A percentile compares a stretch with the other conserved stretches of the same genome.
Conservation (phyloP, 192 early-diverging fungal genomes). For the Backusella parvicylindrica region DNA sequence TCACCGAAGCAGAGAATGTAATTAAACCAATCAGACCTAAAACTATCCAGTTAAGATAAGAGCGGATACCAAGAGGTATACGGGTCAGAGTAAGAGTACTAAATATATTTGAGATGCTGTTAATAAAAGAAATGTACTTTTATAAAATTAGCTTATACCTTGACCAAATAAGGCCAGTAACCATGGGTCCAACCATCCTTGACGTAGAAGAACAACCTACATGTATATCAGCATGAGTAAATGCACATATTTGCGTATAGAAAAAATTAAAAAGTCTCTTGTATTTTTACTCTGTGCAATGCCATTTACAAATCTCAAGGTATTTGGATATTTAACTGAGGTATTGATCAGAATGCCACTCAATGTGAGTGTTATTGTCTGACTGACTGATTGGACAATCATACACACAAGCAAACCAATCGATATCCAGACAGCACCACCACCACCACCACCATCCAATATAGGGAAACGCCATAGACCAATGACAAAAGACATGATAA, state of each 20-base stretch:
- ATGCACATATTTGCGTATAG: no score
- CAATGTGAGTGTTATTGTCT: slow-evolving; percentile 36
- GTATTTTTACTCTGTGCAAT: slow-evolving; percentile 38
- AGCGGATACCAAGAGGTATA: slow-evolving; percentile 1
- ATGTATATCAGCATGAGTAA: not conserved
- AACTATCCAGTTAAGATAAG: slow-evolving; percentile 1
- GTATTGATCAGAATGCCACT: slow-evolving; percentile 48
- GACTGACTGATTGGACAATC: slow-evolving; percentile 18
- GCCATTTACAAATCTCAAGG: slow-evolving; percentile 55
- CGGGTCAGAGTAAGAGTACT: not conserved
- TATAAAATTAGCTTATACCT: slow-evolving; percentile 39
- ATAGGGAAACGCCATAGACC: slow-evolving; percentile 8
- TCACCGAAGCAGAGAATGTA: not conserved
- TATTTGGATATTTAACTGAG: slow-evolving; percentile 32
- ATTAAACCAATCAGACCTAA: not conserved
- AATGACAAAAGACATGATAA: slow-evolving; percentile 11
- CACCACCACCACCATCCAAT: not conserved
- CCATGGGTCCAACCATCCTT: slow-evolving; percentile 47
- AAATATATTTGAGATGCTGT: not conserved
- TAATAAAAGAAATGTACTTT: not conserved
- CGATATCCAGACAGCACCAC: slow-evolving; percentile 16
- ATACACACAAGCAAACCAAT: slow-evolving; percentile 12
- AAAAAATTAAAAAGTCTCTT: no score
- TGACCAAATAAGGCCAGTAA: slow-evolving; percentile 51
- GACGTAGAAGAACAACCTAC: slow-evolving; percentile 20